Evolutionary conservation across 352 stramenopile species (phyloP), one percentile per base, ranked within the genome.

Genomic region (Aphanomyces astaci): DNA sequence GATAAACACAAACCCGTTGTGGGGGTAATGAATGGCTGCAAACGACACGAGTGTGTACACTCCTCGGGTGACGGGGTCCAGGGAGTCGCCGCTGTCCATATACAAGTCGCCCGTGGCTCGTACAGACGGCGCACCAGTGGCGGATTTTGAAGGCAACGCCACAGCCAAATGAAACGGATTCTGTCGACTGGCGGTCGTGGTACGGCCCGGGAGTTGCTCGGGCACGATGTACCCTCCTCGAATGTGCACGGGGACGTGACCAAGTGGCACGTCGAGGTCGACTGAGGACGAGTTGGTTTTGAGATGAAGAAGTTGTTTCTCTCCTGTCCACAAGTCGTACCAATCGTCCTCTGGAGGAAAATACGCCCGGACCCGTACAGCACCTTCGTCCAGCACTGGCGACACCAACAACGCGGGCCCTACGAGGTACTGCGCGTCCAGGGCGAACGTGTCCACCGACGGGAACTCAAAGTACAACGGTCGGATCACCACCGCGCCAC

Each of bases 401-500:
- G 80, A 77, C n/a, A 87, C 73, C 0, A 88, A 45, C 36, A 89
- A 19, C 3, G 75, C 63, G 30, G 51, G 53, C 51, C 80, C 80
- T 31, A 81, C 52, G 52, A 88, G 64, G 65, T 87, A 91, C 73
- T 93, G 84, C 36, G 66, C 45, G 60, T 88, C 74, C 22, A 80
- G 46, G 43, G 78, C 70, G 0, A 78, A 66, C 45, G 69, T 77
- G 1, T 64, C 70, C 51, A 88, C 78, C 5, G 66, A 60, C 0
- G 80, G 81, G 67, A 88, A 92, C 62, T 92, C 82, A 64, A 84
- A 78, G 49, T 87, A 80, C 25, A 92, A 63, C 15, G 81, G 70
- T 15, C 80, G 78, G 24, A 75, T 76, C 36, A 43, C 51, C 65
- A 89, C 88, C 0, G 80, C 78, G 10, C 70, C 31, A 31, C 83